Evolutionary conservation across 306 rosid species (phyloP).

Genomic region (Leucaena leucocephala): DNA sequence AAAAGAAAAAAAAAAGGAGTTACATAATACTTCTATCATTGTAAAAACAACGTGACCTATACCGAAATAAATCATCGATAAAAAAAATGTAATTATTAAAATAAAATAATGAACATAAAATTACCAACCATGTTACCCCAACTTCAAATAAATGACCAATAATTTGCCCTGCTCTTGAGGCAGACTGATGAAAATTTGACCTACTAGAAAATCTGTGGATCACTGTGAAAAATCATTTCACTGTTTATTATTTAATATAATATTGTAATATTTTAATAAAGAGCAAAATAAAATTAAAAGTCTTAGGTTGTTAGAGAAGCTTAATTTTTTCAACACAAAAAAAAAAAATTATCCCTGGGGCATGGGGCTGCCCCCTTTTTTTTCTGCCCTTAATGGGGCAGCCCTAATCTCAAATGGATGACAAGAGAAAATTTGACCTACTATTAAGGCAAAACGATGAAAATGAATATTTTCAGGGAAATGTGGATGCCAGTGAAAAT

Average conservation of each 20-base stretch:
- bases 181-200: too few species aligned
- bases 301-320: neutral
- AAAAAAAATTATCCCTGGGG: too few species aligned
- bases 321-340: neutral
- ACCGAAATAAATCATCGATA: neutral
- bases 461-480: constrained; percentile 11
- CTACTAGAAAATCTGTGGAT: too few species aligned
- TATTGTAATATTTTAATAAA: neutral
- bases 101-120: neutral
- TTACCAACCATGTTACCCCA: too few species aligned
- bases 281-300: neutral
- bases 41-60: neutral
- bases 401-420: neutral
- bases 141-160: too few species aligned
- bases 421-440: neutral
- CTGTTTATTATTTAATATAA: too few species aligned
- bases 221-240: too few species aligned
- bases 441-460: neutral
- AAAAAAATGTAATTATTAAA: neutral
- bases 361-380: too few species aligned
- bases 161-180: too few species aligned
- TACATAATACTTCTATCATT: neutral
- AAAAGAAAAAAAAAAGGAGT: too few species aligned
- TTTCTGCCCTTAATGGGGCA: too few species aligned
- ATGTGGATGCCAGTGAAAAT: neutral